Conservation (phyloP, 2,329 filamentous ascomycete species). For the Mycocentrospora acerina region DNA sequence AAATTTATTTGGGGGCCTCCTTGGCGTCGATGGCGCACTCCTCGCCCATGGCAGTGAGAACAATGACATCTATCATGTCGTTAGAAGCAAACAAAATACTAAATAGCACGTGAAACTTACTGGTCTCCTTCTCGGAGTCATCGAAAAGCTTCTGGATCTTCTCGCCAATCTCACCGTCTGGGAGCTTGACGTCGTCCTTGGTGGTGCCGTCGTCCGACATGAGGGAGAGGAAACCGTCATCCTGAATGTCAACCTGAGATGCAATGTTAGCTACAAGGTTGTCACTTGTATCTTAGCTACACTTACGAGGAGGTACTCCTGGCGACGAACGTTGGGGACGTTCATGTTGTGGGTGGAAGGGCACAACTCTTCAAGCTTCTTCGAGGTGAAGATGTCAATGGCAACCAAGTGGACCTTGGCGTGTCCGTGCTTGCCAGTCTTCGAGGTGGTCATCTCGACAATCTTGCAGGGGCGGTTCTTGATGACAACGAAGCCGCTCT, state of each 20-base stretch:
- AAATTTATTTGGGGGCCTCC: slow-evolving; percentile 68
- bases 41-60: slow-evolving; percentile 96
- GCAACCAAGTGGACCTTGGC: slow-evolving; percentile 99
- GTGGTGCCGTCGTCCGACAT: slow-evolving; percentile 82
- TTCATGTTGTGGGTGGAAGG: slow-evolving; percentile 98
- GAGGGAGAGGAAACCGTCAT: slow-evolving; percentile 92
- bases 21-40: slow-evolving; percentile 90
- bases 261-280: slow-evolving; percentile 18
- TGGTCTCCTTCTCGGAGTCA: slow-evolving; percentile 86
- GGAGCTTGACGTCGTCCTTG: slow-evolving; percentile 95
- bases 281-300: slow-evolving; percentile 1
- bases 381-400: slow-evolving; percentile 98
- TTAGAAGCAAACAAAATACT: slow-evolving; percentile 15
- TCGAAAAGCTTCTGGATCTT: slow-evolving; percentile 82
- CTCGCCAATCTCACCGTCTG: slow-evolving; percentile 84
- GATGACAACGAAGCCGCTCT: slow-evolving; percentile 99
- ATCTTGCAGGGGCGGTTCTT: slow-evolving; percentile 99
- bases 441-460: slow-evolving; percentile 99
- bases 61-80: slow-evolving; percentile 71
- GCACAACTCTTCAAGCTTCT: slow-evolving; percentile 99
- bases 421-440: slow-evolving; percentile 99
- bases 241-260: slow-evolving; percentile 79
- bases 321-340: slow-evolving; percentile 87
- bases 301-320: slow-evolving; percentile 93
- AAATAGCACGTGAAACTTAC: slow-evolving; percentile 61